Conservation (phyloP, 371 early-diverging fungal genomes). For the Mucor ambiguus region DNA sequence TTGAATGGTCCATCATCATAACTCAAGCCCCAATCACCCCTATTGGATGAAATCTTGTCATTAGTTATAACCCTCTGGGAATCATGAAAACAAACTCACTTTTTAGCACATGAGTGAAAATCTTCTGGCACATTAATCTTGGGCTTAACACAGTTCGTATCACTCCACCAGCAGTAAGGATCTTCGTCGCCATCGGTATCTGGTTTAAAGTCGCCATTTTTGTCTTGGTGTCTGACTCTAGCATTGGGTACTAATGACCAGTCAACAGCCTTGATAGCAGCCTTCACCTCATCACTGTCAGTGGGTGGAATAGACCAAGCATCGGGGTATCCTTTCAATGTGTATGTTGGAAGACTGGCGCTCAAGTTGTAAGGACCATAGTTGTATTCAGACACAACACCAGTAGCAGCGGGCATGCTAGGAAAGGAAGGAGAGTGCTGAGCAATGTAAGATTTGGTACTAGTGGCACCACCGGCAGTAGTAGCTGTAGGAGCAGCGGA, state of each 20-base stretch:
- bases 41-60: background rate
- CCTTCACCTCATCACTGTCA: constrained; percentile 18
- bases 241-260: constrained; percentile 29
- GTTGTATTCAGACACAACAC: constrained; percentile 13
- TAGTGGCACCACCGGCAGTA: background rate
- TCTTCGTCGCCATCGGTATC: constrained; percentile 16
- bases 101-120: constrained; percentile 34
- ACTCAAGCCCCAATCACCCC: constrained; percentile 47
- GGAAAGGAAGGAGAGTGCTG: constrained; percentile 16
- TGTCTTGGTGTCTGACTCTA: constrained; percentile 18
- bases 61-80: no score
- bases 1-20: constrained; percentile 53
- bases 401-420: constrained; percentile 6
- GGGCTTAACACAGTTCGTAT: constrained; percentile 39
- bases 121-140: constrained; percentile 40
- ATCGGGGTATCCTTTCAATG: constrained; percentile 16
- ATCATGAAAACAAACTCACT: background rate
- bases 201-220: constrained; percentile 10
- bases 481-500: constrained; percentile 12
- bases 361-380: constrained; percentile 16
- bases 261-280: constrained; percentile 22
- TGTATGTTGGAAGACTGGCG: constrained; percentile 1
- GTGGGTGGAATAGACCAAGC: constrained; percentile 19
- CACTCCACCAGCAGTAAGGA: constrained; percentile 50
- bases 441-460: constrained; percentile 7